phyloP scores from a whole-genome alignment of 2,329 filamentous ascomycete genomes.

The Penicillium sp. region DNA sequence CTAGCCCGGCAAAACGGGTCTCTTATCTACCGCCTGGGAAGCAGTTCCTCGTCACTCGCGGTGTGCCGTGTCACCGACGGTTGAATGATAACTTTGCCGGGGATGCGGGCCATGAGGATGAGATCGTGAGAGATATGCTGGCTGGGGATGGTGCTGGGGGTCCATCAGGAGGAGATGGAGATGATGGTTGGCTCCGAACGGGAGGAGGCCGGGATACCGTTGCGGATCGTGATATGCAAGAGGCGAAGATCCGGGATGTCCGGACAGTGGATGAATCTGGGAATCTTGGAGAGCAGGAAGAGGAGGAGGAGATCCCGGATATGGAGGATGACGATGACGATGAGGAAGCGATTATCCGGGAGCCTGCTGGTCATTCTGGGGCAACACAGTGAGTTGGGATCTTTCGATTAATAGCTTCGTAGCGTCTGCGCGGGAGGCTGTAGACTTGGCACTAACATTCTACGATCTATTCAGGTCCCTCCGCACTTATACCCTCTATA shows the following conservation, averaged over 20 bases:
- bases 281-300: slow-evolving; percentile 72
- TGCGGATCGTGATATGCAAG: slow-evolving; percentile 62
- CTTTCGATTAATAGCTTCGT: slow-evolving; percentile 3
- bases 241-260: slow-evolving; percentile 77
- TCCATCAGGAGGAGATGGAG: slow-evolving; percentile 73
- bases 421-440: slow-evolving; percentile 20
- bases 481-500: slow-evolving; percentile 97
- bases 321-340: slow-evolving; percentile 97
- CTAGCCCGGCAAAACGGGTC: slow-evolving; percentile 76
- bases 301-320: slow-evolving; percentile 83
- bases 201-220: slow-evolving; percentile 67
- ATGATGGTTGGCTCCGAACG: slow-evolving; percentile 91
- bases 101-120: slow-evolving; percentile 82
- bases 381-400: slow-evolving; percentile 57
- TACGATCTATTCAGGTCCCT: slow-evolving; percentile 62
- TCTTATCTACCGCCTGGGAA: slow-evolving; percentile 83
- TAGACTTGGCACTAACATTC: neutral
- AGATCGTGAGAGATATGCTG: slow-evolving; percentile 79
- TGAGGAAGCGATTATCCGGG: slow-evolving; percentile 92
- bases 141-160: slow-evolving; percentile 50
- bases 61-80: slow-evolving; percentile 88
- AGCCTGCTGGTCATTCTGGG: slow-evolving; percentile 57
- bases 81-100: slow-evolving; percentile 93
- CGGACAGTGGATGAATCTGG: slow-evolving; percentile 87
- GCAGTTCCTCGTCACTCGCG: slow-evolving; percentile 92